These are phyloP conservation scores for Ramichloridium luteum DNA, from an alignment of 2,329 filamentous ascomycete species.

Conservation along the genomic window DNA sequence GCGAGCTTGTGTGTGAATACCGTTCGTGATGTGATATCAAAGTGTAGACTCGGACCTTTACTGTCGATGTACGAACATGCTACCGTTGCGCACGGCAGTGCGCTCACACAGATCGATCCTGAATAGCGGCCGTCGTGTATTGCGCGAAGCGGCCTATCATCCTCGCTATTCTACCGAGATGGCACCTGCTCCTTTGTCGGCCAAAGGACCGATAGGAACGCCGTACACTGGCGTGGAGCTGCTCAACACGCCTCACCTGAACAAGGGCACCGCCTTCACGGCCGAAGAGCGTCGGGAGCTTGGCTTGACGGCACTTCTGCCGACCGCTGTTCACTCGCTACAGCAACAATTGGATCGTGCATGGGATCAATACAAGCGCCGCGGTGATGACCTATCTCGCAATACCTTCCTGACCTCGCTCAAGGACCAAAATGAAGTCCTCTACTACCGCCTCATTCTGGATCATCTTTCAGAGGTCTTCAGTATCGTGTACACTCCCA, in stretches of 20 bases:
- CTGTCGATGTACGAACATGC: too few species aligned
- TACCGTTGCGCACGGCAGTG: too few species aligned
- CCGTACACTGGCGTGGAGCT: conserved; percentile 25
- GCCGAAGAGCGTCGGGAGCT: conserved; percentile 56
- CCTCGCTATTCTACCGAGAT: too few species aligned
- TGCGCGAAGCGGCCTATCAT: too few species aligned
- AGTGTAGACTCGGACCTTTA: too few species aligned
- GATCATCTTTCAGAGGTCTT: conserved; percentile 81
- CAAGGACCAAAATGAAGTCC: conserved; percentile 72
- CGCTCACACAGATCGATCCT: too few species aligned
- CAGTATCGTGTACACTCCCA: conserved; percentile 80
- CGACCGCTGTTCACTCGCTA: conserved; percentile 58
- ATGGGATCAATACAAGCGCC: conserved; percentile 63
- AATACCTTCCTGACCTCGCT: conserved; percentile 80
- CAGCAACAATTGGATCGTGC: conserved; percentile 66
- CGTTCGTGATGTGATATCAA: too few species aligned
- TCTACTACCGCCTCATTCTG: conserved; percentile 68
- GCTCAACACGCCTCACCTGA: conserved; percentile 56
- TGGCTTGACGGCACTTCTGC: conserved; percentile 60
- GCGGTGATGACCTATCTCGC: conserved; percentile 57
- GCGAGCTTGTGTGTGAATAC: too few species aligned
- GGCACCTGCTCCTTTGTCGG: not conserved
- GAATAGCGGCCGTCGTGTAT: too few species aligned
- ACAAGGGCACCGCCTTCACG: conserved; percentile 73
- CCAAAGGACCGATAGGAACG: not conserved